Evolutionary conservation across 108 stramenopile genomes (phyloP).

Genomic region (Conticribra guillardii): DNA sequence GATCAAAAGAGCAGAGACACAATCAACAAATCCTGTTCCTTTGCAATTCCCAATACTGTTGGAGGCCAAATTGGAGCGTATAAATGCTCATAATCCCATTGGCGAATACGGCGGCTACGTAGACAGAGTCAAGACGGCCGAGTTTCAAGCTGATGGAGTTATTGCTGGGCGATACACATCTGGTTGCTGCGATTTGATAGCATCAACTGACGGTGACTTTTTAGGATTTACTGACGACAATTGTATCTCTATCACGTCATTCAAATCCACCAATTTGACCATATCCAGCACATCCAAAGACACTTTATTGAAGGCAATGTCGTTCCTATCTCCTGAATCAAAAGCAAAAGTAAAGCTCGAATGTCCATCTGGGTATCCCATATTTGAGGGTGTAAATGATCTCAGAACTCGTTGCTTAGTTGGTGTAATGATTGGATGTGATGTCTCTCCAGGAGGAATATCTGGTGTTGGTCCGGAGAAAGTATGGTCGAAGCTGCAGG

Average conservation of each 20-base stretch:
- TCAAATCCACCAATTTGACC: neutral
- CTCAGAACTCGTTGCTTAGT: neutral
- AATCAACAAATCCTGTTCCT: slow-evolving; percentile 20
- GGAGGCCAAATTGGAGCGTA: neutral
- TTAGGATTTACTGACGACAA: slow-evolving; percentile 1
- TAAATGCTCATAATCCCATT: slow-evolving; percentile 19
- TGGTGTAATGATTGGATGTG: slow-evolving; percentile 17
- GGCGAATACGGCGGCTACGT: slow-evolving; percentile 19
- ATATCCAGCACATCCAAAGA: slow-evolving; percentile 11
- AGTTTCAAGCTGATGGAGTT: slow-evolving; percentile 20
- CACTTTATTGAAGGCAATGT: neutral
- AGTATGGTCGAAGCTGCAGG: slow-evolving; percentile 1
- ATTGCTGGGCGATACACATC: slow-evolving; percentile 9
- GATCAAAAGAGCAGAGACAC: slow-evolving; percentile 23
- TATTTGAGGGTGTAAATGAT: slow-evolving; percentile 19
- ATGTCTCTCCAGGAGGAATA: slow-evolving; percentile 13
- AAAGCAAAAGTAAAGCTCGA: slow-evolving; percentile 3
- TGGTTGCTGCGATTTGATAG: slow-evolving; percentile 1
- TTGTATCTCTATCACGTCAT: slow-evolving; percentile 9
- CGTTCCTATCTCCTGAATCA: slow-evolving; percentile 13
- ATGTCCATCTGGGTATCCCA: neutral
- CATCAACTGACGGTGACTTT: slow-evolving; percentile 21
- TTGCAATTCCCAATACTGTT: slow-evolving; percentile 12
- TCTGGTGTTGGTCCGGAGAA: slow-evolving; percentile 5
- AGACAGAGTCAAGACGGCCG: slow-evolving; percentile 3